phyloP scores from a whole-genome alignment of 1,284 basidiomycete genomes.

The Leccinum huronense region DNA sequence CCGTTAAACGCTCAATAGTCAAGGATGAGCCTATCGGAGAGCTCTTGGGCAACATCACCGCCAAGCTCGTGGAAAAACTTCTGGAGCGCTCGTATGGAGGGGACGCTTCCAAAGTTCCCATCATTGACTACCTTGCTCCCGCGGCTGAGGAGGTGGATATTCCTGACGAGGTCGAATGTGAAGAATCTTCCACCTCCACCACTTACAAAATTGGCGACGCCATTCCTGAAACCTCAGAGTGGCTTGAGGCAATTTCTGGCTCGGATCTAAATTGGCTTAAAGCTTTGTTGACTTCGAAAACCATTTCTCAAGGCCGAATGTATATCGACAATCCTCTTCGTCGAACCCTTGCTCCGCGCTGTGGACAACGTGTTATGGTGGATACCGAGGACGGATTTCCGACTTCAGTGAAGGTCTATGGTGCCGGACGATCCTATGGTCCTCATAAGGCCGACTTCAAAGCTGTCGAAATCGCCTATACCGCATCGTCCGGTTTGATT shows the following conservation, averaged over 20 bases:
- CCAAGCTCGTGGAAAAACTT: slow-evolving; percentile 74
- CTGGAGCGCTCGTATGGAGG: slow-evolving; percentile 81
- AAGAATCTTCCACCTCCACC: slow-evolving; percentile 46
- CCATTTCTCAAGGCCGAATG: slow-evolving; percentile 79
- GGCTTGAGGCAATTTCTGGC: slow-evolving; percentile 88
- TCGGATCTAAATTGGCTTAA: slow-evolving; percentile 81
- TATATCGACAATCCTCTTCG: slow-evolving; percentile 91
- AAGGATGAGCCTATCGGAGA: slow-evolving; percentile 95
- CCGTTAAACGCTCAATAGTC: slow-evolving; percentile 81
- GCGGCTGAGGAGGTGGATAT: slow-evolving; percentile 41
- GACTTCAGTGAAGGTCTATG: slow-evolving; percentile 63
- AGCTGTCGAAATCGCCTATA: slow-evolving; percentile 75
- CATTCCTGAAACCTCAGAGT: slow-evolving; percentile 64
- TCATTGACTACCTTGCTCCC: slow-evolving; percentile 83
- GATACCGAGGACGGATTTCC: slow-evolving; percentile 47
- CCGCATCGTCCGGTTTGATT: slow-evolving; percentile 58
- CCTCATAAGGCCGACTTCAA: slow-evolving; percentile 76
- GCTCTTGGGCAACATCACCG: slow-evolving; percentile 86
- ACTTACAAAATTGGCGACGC: slow-evolving; percentile 57
- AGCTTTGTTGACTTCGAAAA: slow-evolving; percentile 80
- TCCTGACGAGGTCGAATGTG: slow-evolving; percentile 49
- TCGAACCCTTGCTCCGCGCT: slow-evolving; percentile 82
- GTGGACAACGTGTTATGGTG: slow-evolving; percentile 75
- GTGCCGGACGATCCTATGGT: slow-evolving; percentile 81
- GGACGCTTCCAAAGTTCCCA: slow-evolving; percentile 78